These are phyloP conservation scores for Mucor velutinosus DNA, from an alignment of 371 early-diverging fungal genomes.

Conservation along the genomic window DNA sequence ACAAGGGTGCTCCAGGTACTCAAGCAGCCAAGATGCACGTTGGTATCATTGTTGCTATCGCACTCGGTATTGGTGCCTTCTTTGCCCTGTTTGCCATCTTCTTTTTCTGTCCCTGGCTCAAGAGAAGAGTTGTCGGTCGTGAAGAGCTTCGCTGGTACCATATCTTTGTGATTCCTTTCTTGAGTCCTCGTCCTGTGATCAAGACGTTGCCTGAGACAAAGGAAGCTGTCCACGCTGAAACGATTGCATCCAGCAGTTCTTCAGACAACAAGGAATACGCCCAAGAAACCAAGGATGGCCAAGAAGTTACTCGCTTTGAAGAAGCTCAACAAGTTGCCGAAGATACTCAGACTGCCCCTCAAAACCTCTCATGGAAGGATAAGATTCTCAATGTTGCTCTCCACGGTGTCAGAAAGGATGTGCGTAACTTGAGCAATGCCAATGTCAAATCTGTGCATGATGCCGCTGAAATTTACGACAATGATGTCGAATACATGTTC, in stretches of 20 bases:
- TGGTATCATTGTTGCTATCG: slow-evolving; percentile 61
- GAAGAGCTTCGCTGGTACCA: slow-evolving; percentile 79
- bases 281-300: slow-evolving; percentile 13
- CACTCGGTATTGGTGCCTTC: slow-evolving; percentile 59
- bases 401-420: slow-evolving; percentile 63
- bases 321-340: not conserved
- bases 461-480: slow-evolving; percentile 69
- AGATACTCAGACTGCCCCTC: not conserved
- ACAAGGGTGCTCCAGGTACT: slow-evolving; percentile 68
- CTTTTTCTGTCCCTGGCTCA: slow-evolving; percentile 68
- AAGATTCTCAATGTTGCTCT: slow-evolving; percentile 20
- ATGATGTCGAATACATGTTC: slow-evolving; percentile 82
- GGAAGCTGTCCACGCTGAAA: slow-evolving; percentile 2
- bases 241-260: slow-evolving; percentile 1
- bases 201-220: not conserved
- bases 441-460: slow-evolving; percentile 59
- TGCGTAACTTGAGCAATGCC: slow-evolving; percentile 50
- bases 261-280: slow-evolving; percentile 12
- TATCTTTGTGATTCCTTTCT: slow-evolving; percentile 55
- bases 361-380: slow-evolving; percentile 7
- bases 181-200: slow-evolving; percentile 47
- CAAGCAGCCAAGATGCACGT: slow-evolving; percentile 39
- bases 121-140: slow-evolving; percentile 61
- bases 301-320: slow-evolving; percentile 2
- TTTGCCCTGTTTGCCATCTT: slow-evolving; percentile 63